Percentiles rank a stretch among this genome's conserved stretches.
These are phyloP conservation scores for Delonix regia DNA, from an alignment of 306 rosid genomes.

Conservation along the genomic window DNA sequence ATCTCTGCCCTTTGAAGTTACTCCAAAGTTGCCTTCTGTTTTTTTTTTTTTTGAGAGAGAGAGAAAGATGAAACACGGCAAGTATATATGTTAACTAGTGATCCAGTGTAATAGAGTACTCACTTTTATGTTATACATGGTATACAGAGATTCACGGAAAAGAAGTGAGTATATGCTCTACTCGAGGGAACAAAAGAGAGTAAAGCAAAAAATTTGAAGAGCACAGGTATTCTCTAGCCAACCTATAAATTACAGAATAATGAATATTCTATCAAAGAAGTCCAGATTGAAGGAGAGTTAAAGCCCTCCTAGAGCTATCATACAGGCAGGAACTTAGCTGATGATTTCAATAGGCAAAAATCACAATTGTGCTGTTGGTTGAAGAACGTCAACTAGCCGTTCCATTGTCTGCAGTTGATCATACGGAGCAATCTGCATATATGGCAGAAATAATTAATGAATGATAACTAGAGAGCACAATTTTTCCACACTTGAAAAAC, in stretches of 20 bases:
- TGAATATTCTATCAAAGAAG: slow-evolving; percentile 26
- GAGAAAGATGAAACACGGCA: neutral
- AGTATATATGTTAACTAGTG: neutral
- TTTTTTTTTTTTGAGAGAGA: no score
- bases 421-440: slow-evolving; percentile 87
- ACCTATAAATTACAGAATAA: slow-evolving; percentile 24
- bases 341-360: slow-evolving; percentile 29
- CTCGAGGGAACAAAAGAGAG: slow-evolving; percentile 22
- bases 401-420: slow-evolving; percentile 92
- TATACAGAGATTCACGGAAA: slow-evolving; percentile 18
- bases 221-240: slow-evolving; percentile 5
- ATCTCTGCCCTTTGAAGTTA: neutral
- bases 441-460: slow-evolving; percentile 18
- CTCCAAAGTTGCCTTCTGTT: no score
- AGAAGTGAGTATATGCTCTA: slow-evolving; percentile 20
- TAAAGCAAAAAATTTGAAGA: slow-evolving; percentile 2
- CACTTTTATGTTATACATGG: neutral
- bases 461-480: neutral
- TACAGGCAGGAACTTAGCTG: slow-evolving; percentile 13
- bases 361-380: slow-evolving; percentile 54
- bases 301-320: slow-evolving; percentile 26
- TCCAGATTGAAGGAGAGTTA: slow-evolving; percentile 7
- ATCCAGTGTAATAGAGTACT: neutral
- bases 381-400: slow-evolving; percentile 68
- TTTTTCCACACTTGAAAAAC: neutral